Percentiles rank a stretch among this genome's conserved stretches.
These are phyloP conservation scores for Actinidia arguta DNA, from an alignment of 179 eudicot species.

Conservation along the genomic window DNA sequence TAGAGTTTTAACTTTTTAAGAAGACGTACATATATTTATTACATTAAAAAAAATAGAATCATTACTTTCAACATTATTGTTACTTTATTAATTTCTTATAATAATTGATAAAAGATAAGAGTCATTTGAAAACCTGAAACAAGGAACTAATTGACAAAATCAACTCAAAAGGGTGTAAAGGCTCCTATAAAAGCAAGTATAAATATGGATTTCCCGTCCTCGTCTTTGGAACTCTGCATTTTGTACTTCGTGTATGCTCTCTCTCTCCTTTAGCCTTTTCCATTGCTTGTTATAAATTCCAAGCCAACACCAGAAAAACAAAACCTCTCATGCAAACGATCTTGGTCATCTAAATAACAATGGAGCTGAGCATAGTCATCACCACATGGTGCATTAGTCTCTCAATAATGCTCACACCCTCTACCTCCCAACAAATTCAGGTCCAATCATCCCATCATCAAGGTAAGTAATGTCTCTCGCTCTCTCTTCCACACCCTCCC, in stretches of 20 bases:
- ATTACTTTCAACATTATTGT: too few relatives aligned
- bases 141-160: neutral
- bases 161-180: slow-evolving; percentile 24
- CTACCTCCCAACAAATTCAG: slow-evolving; percentile 15
- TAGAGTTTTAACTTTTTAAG: too few relatives aligned
- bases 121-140: too few relatives aligned
- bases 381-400: slow-evolving; percentile 4
- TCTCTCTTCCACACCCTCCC: neutral
- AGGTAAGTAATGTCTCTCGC: slow-evolving; percentile 10
- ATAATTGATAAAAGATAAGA: too few relatives aligned
- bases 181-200: slow-evolving; percentile 25
- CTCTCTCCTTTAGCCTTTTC: neutral
- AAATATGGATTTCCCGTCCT: slow-evolving; percentile 23
- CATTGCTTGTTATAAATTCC: slow-evolving; percentile 16
- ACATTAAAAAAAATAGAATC: too few relatives aligned
- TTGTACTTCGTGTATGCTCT: slow-evolving; percentile 38
- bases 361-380: slow-evolving; percentile 13
- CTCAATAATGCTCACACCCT: slow-evolving; percentile 16
- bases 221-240: slow-evolving; percentile 37
- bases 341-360: neutral
- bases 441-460: slow-evolving; percentile 11
- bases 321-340: neutral
- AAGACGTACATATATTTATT: too few relatives aligned
- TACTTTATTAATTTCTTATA: too few relatives aligned
- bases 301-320: neutral